Evolutionary conservation across 169 alveolate species (phyloP).

Genomic region (Cryptosporidium canis): DNA sequence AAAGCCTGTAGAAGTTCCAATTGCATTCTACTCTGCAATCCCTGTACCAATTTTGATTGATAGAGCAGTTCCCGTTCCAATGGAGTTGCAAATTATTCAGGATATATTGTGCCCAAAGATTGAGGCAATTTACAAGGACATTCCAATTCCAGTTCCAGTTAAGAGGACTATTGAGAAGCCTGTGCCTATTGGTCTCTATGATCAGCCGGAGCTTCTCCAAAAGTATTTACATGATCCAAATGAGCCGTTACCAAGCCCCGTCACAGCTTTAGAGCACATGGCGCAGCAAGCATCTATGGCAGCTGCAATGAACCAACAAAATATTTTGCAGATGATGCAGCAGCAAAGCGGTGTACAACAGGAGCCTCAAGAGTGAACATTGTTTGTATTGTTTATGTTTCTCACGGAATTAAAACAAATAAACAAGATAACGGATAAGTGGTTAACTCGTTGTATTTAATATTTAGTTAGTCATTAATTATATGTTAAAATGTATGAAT

Average conservation of each 20-base stretch:
- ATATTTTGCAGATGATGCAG: slow-evolving; percentile 4
- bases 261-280: slow-evolving; percentile 63
- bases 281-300: slow-evolving; percentile 65
- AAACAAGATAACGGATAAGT: neutral
- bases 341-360: neutral
- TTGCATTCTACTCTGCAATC: slow-evolving; percentile 89
- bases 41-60: slow-evolving; percentile 90
- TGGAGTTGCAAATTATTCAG: slow-evolving; percentile 89
- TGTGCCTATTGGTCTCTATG: slow-evolving; percentile 80
- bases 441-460: neutral
- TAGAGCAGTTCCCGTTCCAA: slow-evolving; percentile 91
- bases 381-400: neutral
- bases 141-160: slow-evolving; percentile 92
- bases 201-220: slow-evolving; percentile 64
- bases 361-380: slow-evolving; percentile 2
- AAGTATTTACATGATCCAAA: slow-evolving; percentile 63
- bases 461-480: neutral
- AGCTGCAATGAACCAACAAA: slow-evolving; percentile 16
- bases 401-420: neutral
- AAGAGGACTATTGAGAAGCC: slow-evolving; percentile 91
- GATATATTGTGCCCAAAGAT: slow-evolving; percentile 89
- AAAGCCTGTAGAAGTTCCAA: slow-evolving; percentile 92
- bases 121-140: slow-evolving; percentile 89
- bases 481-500: neutral
- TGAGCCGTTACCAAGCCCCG: slow-evolving; percentile 66